Conservation (phyloP, 495 filamentous ascomycete species). For the Neurospora africana region DNA sequence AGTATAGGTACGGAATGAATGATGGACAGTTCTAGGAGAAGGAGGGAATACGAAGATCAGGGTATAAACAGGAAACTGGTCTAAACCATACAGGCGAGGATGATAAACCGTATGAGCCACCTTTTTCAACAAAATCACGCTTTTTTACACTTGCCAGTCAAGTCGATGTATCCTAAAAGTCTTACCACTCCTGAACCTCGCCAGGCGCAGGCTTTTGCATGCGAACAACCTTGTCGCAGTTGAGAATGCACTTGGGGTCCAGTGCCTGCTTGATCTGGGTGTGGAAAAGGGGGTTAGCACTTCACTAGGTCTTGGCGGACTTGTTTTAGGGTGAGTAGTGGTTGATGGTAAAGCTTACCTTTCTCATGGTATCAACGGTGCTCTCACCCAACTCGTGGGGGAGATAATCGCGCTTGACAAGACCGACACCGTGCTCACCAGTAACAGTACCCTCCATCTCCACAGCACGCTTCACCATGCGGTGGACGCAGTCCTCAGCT, state of each 20-base stretch:
- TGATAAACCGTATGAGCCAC: neutral
- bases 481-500: constrained; percentile 62
- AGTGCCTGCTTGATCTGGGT: constrained; percentile 55
- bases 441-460: constrained; percentile 79
- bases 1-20: neutral
- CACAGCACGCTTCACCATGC: constrained; percentile 76
- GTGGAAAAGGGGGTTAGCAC: neutral
- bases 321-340: neutral
- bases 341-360: constrained; percentile 33
- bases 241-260: constrained; percentile 67
- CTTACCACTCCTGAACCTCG: constrained; percentile 42
- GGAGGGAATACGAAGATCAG: neutral
- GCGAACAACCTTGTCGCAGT: constrained; percentile 72
- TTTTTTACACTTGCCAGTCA: neutral
- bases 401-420: constrained; percentile 75
- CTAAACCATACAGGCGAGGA: neutral
- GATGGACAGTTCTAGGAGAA: neutral
- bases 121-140: neutral
- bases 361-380: constrained; percentile 73
- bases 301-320: constrained; percentile 4
- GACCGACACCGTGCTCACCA: constrained; percentile 71
- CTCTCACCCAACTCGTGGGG: constrained; percentile 58
- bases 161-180: neutral
- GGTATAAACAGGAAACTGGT: neutral
- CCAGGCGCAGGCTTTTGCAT: constrained; percentile 42